Percentiles rank a stretch among this genome's conserved stretches.
Conservation (phyloP, 441 rosid species). For the Sinapis alba region DNA sequence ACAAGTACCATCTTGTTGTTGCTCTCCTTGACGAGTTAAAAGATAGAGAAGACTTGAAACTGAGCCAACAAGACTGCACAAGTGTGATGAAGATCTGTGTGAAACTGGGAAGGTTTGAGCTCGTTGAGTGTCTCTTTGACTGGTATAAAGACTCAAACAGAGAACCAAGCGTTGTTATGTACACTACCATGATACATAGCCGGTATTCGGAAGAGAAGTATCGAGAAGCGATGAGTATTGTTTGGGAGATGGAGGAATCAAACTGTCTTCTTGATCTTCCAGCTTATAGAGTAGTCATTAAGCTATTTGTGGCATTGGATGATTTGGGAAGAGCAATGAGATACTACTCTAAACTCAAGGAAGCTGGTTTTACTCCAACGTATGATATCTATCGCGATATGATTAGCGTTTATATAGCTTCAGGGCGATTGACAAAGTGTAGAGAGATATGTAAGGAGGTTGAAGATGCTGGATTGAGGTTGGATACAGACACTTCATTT, state of each 20-base stretch:
- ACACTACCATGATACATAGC: constrained; percentile 84
- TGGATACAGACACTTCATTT: constrained; percentile 45
- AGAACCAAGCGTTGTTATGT: constrained; percentile 77
- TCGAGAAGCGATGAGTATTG: constrained; percentile 74
- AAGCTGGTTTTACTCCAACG: constrained; percentile 81
- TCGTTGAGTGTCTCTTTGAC: constrained; percentile 62
- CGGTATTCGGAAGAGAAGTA: constrained; percentile 58
- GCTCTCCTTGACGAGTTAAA: constrained; percentile 66
- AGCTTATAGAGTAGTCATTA: constrained; percentile 79
- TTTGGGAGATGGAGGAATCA: constrained; percentile 91
- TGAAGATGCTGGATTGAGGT: constrained; percentile 73
- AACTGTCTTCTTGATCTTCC: constrained; percentile 83
- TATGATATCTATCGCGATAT: constrained; percentile 66
- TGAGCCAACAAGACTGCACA: constrained; percentile 80
- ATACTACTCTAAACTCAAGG: constrained; percentile 81
- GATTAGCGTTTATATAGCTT: constrained; percentile 51
- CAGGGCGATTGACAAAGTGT: constrained; percentile 72
- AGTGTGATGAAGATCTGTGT: constrained; percentile 80
- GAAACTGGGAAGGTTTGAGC: constrained; percentile 57
- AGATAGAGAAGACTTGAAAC: constrained; percentile 63
- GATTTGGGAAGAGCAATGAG: constrained; percentile 78
- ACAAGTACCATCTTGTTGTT: constrained; percentile 54
- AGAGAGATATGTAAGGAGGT: constrained; percentile 74
- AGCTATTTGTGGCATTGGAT: constrained; percentile 71
- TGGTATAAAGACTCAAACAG: constrained; percentile 70